These are phyloP conservation scores for Ganoderma sinense DNA, from an alignment of 1,284 basidiomycete species.

Conservation along the genomic window DNA sequence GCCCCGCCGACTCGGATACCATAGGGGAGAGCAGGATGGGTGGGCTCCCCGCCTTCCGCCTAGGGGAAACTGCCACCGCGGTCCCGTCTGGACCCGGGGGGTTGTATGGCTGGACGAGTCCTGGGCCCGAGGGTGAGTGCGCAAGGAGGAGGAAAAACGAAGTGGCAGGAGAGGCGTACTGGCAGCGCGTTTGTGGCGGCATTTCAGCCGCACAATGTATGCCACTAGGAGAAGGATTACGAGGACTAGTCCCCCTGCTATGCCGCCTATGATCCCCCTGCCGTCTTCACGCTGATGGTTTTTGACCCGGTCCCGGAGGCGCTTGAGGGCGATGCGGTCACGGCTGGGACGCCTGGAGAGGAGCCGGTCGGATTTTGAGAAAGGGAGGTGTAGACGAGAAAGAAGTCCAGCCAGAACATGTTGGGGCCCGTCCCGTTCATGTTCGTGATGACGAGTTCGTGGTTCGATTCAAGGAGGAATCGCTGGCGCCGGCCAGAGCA, in stretches of 20 bases:
- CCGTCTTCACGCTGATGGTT: neutral
- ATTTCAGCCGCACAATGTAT: neutral
- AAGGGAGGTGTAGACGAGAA: conserved; percentile 14
- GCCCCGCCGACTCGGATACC: too few species aligned
- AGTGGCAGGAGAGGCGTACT: neutral
- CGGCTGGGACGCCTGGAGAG: neutral
- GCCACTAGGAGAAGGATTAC: neutral
- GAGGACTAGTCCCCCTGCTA: neutral
- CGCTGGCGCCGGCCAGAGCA: neutral
- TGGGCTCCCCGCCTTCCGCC: neutral
- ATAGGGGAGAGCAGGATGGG: neutral
- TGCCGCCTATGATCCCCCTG: neutral
- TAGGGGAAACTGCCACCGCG: neutral
- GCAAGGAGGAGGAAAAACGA: neutral
- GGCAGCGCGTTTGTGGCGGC: too few species aligned
- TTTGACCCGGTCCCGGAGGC: neutral
- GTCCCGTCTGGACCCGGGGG: neutral
- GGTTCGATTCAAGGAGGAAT: neutral
- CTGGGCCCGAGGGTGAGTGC: neutral
- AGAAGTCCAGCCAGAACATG: conserved; percentile 32
- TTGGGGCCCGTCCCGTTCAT: conserved; percentile 31
- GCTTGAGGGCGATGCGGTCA: neutral
- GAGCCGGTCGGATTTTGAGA: neutral
- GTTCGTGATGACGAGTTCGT: conserved; percentile 30
- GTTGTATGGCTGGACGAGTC: neutral